Conservation (phyloP, 768 basidiomycete genomes). For the Heimioporus sp. region DNA sequence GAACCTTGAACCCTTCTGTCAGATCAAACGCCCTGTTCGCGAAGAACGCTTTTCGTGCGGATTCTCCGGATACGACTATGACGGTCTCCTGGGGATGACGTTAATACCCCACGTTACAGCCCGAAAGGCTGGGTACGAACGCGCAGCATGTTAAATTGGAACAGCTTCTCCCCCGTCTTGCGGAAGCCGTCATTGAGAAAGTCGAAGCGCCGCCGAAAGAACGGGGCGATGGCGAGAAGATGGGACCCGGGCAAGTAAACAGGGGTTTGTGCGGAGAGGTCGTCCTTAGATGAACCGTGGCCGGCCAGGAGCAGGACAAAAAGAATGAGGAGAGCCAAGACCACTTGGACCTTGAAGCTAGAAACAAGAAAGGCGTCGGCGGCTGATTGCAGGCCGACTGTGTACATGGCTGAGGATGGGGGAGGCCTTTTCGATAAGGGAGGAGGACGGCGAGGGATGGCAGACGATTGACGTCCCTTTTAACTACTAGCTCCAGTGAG, state of each 20-base stretch:
- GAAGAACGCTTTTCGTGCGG: constrained; percentile 67
- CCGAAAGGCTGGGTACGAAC: constrained; percentile 41
- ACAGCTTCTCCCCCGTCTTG: constrained; percentile 61
- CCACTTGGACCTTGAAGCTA: constrained; percentile 31
- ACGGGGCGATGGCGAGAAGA: constrained; percentile 58
- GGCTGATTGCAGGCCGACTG: constrained; percentile 40
- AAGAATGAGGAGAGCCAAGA: constrained; percentile 32
- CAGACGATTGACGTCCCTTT: constrained; percentile 15
- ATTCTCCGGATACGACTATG: constrained; percentile 73
- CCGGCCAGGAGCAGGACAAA: constrained; percentile 40
- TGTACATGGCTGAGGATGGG: constrained; percentile 35
- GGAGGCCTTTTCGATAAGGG: constrained; percentile 26
- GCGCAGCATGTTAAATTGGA: constrained; percentile 66
- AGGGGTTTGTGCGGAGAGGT: constrained; percentile 42
- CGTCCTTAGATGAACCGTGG: constrained; percentile 42
- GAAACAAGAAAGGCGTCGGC: constrained; percentile 36
- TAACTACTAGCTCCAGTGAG: too few species aligned
- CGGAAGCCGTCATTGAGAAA: constrained; percentile 73
- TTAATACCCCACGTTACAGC: constrained; percentile 14
- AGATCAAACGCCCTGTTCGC: constrained; percentile 69
- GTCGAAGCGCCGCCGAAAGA: constrained; percentile 69
- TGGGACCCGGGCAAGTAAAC: constrained; percentile 55
- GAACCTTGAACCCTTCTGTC: constrained; percentile 75
- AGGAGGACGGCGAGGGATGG: constrained; percentile 21
- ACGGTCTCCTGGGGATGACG: constrained; percentile 57